Base-by-base conservation (phyloP, 2,329 filamentous ascomycete genomes). In the Colletotrichum sp. region DNA sequence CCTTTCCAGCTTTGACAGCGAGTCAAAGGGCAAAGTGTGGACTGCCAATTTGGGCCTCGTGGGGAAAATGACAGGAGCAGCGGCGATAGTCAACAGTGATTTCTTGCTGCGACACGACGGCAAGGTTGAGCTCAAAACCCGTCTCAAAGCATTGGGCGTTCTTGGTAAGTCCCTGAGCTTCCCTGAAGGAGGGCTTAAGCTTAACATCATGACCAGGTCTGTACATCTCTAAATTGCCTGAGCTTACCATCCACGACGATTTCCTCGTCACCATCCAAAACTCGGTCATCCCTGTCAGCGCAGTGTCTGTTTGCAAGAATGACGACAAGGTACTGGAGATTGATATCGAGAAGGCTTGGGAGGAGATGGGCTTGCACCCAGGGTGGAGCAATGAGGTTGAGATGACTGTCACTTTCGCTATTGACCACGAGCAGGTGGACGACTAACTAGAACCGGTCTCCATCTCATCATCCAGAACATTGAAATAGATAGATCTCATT, bases 1-100 rank as follows among this genome's bases (percentile, higher is more conserved):
- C 0, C 84, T 96, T 3, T 88, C 88, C 1, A 83, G 87, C 0
- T 92, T 96, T 78, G 83, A 86, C 2, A 86, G 85, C n/a, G 82
- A 87, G 62, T 81, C 80, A 2, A 81, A 81, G 60, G 81, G 86
- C 49, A 77, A 82, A 24, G 86, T 93, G 1, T 85, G 85, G 59
- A 87, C 96, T 3, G 92, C 95, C 1, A 92, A 94, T 21, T 84
- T 99, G 1, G 96, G 96, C 1, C 87, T 99, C 3, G 78, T 98
- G 5, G 94, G 91, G 3, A 98, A 98, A 84, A 98, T 99, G 95
- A 95, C 95, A 0, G 96, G 96, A 1, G 92, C 93, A 1, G 96
- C 95, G 2, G 96, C 95, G 0, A 89, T 98, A 9, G 87, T 93
- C 2, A 89, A 88, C 49, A 93, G 88, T n/a, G 88, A 90, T 32